A percentile compares a stretch with the other conserved stretches of the same genome.
Evolutionary conservation across 176 grass and related monocot genomes (phyloP).

Genomic region (Saccharum spontaneum): DNA sequence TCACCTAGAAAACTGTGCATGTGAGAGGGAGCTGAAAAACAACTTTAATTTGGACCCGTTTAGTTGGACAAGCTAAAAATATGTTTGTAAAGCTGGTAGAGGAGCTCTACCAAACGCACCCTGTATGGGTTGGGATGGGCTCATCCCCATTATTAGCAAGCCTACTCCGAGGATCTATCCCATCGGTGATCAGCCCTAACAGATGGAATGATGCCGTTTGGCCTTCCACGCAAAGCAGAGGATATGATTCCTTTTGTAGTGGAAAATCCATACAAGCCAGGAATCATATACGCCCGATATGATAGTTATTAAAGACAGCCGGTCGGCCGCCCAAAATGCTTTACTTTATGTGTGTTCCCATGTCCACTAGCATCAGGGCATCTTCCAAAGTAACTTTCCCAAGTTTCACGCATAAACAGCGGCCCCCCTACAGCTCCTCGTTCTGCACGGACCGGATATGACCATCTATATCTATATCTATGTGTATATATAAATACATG

Average conservation of each 20-base stretch:
- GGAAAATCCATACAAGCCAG: neutral
- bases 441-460: neutral
- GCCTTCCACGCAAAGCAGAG: neutral
- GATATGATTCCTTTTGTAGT: neutral
- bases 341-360: neutral
- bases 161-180: too few species aligned
- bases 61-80: too few species aligned
- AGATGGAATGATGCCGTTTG: neutral
- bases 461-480: neutral
- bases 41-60: too few species aligned
- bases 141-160: too few species aligned
- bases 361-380: neutral
- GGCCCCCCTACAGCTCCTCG: too few species aligned
- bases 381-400: neutral
- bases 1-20: too few species aligned
- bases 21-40: too few species aligned
- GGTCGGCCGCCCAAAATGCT: neutral
- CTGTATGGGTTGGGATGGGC: too few species aligned
- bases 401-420: too few species aligned
- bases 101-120: too few species aligned
- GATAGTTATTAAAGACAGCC: neutral
- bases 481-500: neutral
- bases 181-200: neutral
- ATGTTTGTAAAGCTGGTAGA: too few species aligned
- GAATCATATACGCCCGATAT: neutral